Evolutionary conservation across 176 grass and related monocot species (phyloP), one percentile per base, ranked within the genome.

Genomic region (Melocanna baccifera): DNA sequence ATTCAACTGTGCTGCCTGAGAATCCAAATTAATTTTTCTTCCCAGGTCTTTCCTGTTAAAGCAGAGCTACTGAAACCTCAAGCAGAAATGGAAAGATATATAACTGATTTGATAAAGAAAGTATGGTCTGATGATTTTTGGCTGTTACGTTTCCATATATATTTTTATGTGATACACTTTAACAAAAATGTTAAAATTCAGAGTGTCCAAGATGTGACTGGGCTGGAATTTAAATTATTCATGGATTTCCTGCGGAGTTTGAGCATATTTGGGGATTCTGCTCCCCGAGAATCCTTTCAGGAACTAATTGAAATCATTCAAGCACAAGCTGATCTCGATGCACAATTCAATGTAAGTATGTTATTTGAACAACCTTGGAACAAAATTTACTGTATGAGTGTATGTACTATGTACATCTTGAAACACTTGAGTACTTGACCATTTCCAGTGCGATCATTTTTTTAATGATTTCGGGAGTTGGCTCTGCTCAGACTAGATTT

Each of bases 271-370:
- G 97, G 97, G 57, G 81, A 89, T 56, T 65, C 80, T 69, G 93
- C 91, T 89, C 91, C 97, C 83, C 88, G 53, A 82, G 97, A 99
- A 62, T 90, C 85, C 20, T 91, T 99, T 71, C 93, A 93, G 81
- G 97, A 99, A 88, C 82, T 99, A 74, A 94, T 99, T 88, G 97
- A 99, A 85, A 94, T 99, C 73, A 96, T 99, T 85, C 90, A 99
- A 99, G 93, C 80, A 77, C 97, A 99, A 71, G 97, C 97, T 75
- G 97, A 99, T 61, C 89, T 99, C 11, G 94, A 96, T 88, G 86
- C 90, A 58, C 91, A 99, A 80, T 99, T 99, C 26, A 83, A 96
- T 78, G 97, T 99, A 87, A 98, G 91, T 88, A 63, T 84, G 59
- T 5, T 77, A 56, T 52, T 51, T 63, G 12, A 64, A 28, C 25